These are phyloP conservation scores for Nepenthes mirabilis DNA, from an alignment of 148 eudicot genomes.

Conservation along the genomic window DNA sequence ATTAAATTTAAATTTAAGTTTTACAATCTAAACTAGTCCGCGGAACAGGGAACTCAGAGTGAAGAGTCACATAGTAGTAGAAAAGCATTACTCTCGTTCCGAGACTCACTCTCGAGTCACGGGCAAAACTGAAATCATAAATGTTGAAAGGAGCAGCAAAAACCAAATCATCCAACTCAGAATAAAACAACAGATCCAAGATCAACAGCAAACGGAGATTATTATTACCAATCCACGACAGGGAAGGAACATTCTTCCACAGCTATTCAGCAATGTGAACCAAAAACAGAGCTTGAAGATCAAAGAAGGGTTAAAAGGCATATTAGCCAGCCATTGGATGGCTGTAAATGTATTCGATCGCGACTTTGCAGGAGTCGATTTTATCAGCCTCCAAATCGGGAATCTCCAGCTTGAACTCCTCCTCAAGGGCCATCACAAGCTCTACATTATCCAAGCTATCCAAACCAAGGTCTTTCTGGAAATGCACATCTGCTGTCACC, in stretches of 20 bases:
- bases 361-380: conserved; percentile 57
- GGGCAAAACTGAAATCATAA: too few relatives aligned
- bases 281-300: not conserved
- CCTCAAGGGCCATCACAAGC: conserved; percentile 76
- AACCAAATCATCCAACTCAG: too few relatives aligned
- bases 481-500: conserved; percentile 71
- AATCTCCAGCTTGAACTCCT: conserved; percentile 85
- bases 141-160: too few relatives aligned
- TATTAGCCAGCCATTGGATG: conserved; percentile 70
- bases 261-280: not conserved
- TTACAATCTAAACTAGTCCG: too few relatives aligned
- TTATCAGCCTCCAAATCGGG: conserved; percentile 85
- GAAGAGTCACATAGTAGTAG: too few relatives aligned
- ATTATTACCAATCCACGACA: too few relatives aligned
- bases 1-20: too few relatives aligned
- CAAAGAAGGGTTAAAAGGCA: not conserved
- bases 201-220: too few relatives aligned
- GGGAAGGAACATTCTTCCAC: not conserved
- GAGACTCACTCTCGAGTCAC: too few relatives aligned
- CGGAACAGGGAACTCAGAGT: too few relatives aligned
- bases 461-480: conserved; percentile 59
- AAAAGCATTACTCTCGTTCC: too few relatives aligned
- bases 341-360: conserved; percentile 70
- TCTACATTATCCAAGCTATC: conserved; percentile 79
- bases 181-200: too few relatives aligned